Evolutionary conservation across 129 eudicot genomes (phyloP), one percentile per base, ranked within the genome.

Genomic region (Flaveria ramosissima): DNA sequence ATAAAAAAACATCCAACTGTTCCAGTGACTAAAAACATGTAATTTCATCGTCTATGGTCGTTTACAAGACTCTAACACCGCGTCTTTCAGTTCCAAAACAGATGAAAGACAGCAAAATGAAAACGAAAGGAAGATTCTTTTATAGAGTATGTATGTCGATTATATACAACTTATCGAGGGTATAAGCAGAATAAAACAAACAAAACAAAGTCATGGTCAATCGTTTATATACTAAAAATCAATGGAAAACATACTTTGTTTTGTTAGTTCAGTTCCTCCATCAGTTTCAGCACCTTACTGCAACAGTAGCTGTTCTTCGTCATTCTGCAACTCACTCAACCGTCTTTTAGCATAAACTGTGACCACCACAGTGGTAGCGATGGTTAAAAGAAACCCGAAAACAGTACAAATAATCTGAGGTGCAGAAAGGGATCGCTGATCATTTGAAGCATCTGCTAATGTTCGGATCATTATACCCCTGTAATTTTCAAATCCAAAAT

Each of bases 381-480:
- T 74, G 2, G 92, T 84, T 23, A 80, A 60, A 77, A 86, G 85
- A 71, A 93, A 93, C 5, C 96, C 96, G 15, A 73, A 16, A 55
- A 90, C 85, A 24, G 89, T 93, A 78, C 82, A 76, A 3, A 82
- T 74, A 20, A 93, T 90, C 81, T 93, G 92, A 16, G 86, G 61
- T 12, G 84, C 87, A 43, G 97, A 84, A 16, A 93, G 89, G 3
- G 87, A 64, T 32, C 69, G 96, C 16, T 77, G 76, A 53, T 87
- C 89, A 14, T 87, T 73, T 47, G 98, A 86, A 50, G 98, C 98
- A 71, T 93, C 88, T 0, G 97, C 98, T 41, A 93, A 65, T 0
- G 98, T 87, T 71, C 86, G 79, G 36, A 93, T 93, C 84, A 93
- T 69, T 74, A 93, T 85, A 52, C 98, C 98, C 50, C 98, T 93